A percentile compares a stretch with the other conserved stretches of the same genome.
Evolutionary conservation across 1,284 basidiomycete genomes (phyloP).

Genomic region (Porodaedalea pini): DNA sequence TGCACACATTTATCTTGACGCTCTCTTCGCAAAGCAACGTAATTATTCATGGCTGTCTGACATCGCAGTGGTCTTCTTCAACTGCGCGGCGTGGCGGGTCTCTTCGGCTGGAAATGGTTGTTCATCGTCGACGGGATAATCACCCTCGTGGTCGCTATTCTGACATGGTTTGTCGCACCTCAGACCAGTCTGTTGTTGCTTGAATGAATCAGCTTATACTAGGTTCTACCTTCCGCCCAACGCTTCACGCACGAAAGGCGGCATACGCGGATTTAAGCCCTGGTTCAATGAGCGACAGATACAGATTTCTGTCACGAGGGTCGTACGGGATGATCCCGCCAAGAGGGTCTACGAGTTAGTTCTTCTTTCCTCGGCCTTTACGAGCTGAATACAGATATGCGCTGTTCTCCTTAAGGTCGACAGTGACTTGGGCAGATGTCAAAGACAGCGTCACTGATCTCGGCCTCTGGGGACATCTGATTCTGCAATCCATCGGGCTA

Average conservation of each 20-base stretch:
- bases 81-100: conserved; percentile 31
- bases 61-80: conserved; percentile 33
- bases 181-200: neutral
- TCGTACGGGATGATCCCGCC: conserved; percentile 36
- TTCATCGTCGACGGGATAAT: conserved; percentile 39
- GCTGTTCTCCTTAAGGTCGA: conserved; percentile 27
- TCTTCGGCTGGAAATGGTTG: conserved; percentile 41
- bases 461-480: conserved; percentile 35
- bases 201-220: neutral
- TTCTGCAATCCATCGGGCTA: conserved; percentile 33
- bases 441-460: conserved; percentile 35
- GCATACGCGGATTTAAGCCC: conserved; percentile 31
- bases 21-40: neutral
- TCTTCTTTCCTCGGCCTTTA: neutral
- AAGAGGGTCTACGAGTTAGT: conserved; percentile 37
- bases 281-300: conserved; percentile 36
- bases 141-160: conserved; percentile 32
- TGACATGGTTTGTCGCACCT: conserved; percentile 30
- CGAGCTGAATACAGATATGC: neutral
- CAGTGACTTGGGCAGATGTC: conserved; percentile 34
- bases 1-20: neutral
- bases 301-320: conserved; percentile 35
- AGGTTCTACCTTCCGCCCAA: conserved; percentile 37
- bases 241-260: conserved; percentile 30
- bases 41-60: neutral